phyloP scores from a whole-genome alignment of 345 rosid genomes.

The Corymbia maculata region DNA sequence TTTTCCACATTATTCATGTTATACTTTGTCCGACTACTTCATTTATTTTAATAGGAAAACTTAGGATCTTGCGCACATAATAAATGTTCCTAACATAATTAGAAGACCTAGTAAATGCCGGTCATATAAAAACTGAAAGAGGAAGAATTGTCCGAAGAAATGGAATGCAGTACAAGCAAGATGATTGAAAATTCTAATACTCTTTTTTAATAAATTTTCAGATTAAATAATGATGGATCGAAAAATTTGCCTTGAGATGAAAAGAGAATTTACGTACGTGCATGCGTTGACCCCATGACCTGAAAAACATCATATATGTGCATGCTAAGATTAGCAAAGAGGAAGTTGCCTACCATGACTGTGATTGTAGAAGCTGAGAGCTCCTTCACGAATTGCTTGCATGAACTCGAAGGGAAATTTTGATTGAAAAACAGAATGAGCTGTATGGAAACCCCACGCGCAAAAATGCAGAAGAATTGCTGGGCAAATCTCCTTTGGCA shows the following conservation, averaged over 20 bases:
- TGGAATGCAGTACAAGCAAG: background rate
- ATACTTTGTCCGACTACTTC: background rate
- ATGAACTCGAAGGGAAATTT: background rate
- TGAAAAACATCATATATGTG: no score
- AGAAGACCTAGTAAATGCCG: background rate
- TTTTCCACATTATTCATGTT: background rate
- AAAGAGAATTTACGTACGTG: background rate
- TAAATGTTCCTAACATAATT: background rate
- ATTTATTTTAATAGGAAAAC: background rate
- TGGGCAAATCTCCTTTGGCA: conserved; percentile 38
- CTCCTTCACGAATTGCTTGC: background rate
- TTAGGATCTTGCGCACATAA: background rate
- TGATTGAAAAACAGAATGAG: background rate
- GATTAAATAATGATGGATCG: background rate
- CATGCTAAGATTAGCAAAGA: background rate
- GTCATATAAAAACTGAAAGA: background rate
- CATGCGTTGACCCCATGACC: background rate
- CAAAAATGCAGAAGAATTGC: background rate
- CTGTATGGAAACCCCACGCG: background rate
- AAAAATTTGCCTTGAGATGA: background rate
- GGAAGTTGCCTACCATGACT: background rate
- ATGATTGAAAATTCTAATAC: background rate
- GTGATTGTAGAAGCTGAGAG: background rate
- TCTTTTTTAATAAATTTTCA: background rate
- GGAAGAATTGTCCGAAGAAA: background rate